Conservation (phyloP, 257 asterid genomes). For the Haberlea rhodopensis region DNA sequence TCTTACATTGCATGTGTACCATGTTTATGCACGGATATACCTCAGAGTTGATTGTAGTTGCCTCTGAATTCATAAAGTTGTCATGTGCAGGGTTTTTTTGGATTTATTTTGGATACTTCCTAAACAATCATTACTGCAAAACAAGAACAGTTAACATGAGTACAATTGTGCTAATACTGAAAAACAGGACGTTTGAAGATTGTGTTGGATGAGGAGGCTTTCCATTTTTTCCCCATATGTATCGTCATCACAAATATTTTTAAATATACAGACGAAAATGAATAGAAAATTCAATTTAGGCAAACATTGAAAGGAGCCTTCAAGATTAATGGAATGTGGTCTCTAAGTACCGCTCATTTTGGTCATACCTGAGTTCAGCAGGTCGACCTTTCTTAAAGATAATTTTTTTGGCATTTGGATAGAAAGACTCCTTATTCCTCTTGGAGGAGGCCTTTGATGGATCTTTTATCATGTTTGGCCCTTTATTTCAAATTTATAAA, state of each 20-base stretch:
- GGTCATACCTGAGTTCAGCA: too few species aligned
- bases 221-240: too few species aligned
- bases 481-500: background rate
- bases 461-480: background rate
- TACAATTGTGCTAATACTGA: background rate
- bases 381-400: too few species aligned
- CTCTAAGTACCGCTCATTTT: too few species aligned
- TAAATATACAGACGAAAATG: too few species aligned
- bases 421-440: slow-evolving; percentile 7
- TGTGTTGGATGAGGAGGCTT: too few species aligned
- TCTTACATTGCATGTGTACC: slow-evolving; percentile 6
- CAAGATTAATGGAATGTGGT: background rate
- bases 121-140: background rate
- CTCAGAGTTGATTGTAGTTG: slow-evolving; percentile 20
- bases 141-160: too few species aligned
- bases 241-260: too few species aligned
- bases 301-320: background rate
- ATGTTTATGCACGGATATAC: background rate
- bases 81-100: background rate
- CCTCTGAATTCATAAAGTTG: background rate
- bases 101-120: background rate
- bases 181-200: background rate
- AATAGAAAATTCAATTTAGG: background rate
- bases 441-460: background rate
- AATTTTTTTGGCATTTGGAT: too few species aligned